Evolutionary conservation across 2,329 filamentous ascomycete species (phyloP).

Genomic region (Nannizzia gypsea): DNA sequence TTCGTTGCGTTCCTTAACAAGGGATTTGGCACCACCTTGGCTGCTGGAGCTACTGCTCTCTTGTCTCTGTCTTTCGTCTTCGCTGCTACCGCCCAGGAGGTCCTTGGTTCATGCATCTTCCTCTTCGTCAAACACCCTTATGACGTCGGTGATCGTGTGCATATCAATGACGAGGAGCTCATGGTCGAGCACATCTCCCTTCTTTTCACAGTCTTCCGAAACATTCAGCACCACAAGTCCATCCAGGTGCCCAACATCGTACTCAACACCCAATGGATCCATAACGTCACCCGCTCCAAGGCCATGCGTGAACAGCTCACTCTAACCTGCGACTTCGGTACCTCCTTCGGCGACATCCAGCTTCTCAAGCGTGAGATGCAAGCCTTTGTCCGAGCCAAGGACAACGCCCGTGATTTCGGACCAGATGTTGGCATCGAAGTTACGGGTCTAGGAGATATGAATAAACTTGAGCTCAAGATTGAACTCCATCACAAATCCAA

Average conservation of each 20-base stretch:
- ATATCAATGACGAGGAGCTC: slow-evolving; percentile 57
- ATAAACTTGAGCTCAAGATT: slow-evolving; percentile 73
- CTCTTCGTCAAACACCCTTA: slow-evolving; percentile 93
- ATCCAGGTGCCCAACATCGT: slow-evolving; percentile 80
- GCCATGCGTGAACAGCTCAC: slow-evolving; percentile 80
- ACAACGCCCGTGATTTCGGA: slow-evolving; percentile 86
- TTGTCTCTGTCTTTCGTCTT: slow-evolving; percentile 97
- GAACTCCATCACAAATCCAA: slow-evolving; percentile 88
- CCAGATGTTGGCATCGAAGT: slow-evolving; percentile 70
- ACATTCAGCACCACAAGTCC: slow-evolving; percentile 68
- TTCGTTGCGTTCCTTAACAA: slow-evolving; percentile 85
- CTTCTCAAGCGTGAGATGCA: slow-evolving; percentile 74
- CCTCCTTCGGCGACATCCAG: slow-evolving; percentile 79
- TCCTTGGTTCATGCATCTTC: slow-evolving; percentile 97
- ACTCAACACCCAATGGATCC: slow-evolving; percentile 85
- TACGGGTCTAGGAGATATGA: slow-evolving; percentile 66
- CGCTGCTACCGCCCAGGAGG: slow-evolving; percentile 79
- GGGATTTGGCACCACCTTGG: slow-evolving; percentile 71
- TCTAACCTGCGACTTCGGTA: slow-evolving; percentile 73
- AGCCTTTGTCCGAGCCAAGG: slow-evolving; percentile 66
- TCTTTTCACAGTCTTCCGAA: slow-evolving; percentile 82
- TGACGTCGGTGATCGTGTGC: slow-evolving; percentile 88
- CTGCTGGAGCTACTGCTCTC: slow-evolving; percentile 80
- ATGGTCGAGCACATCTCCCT: slow-evolving; percentile 90
- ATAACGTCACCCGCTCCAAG: slow-evolving; percentile 83